Percentiles rank a stretch among this genome's conserved stretches.
Conservation (phyloP, 1,284 basidiomycete species). For the Entoloma clypeatum region DNA sequence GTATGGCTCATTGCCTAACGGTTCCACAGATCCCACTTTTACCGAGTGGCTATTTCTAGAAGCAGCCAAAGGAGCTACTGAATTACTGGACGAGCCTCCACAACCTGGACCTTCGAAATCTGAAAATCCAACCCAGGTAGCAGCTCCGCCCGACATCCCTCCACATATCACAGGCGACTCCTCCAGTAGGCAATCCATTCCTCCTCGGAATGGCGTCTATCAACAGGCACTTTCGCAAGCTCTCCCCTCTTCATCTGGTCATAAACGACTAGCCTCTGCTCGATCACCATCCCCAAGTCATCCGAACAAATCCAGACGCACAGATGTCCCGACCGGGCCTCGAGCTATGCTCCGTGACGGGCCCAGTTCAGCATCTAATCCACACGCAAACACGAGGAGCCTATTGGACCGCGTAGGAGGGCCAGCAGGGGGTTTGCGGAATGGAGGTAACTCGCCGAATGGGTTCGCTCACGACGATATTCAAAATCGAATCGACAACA, state of each 20-base stretch:
- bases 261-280: constrained; percentile 67
- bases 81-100: constrained; percentile 38
- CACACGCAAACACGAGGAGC: constrained; percentile 46
- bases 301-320: constrained; percentile 65
- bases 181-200: constrained; percentile 40
- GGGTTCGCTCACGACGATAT: constrained; percentile 61
- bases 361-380: constrained; percentile 21
- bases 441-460: constrained; percentile 22
- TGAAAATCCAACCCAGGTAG: constrained; percentile 29
- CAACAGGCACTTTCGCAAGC: constrained; percentile 69
- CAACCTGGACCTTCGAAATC: constrained; percentile 35
- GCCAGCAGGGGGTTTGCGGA: constrained; percentile 35
- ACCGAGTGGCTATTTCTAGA: constrained; percentile 82
- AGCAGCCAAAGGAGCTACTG: constrained; percentile 64
- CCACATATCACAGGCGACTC: constrained; percentile 34
- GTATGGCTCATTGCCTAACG: constrained; percentile 14
- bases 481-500: constrained; percentile 73
- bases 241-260: constrained; percentile 49
- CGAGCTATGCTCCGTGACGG: constrained; percentile 71
- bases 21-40: constrained; percentile 60
- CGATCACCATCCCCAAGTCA: constrained; percentile 72
- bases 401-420: constrained; percentile 72
- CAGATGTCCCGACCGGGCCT: constrained; percentile 73
- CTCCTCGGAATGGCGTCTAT: constrained; percentile 51
- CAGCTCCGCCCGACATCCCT: constrained; percentile 28